phyloP scores from a whole-genome alignment of 179 eudicot species.

The Heliamphora pulchella region DNA sequence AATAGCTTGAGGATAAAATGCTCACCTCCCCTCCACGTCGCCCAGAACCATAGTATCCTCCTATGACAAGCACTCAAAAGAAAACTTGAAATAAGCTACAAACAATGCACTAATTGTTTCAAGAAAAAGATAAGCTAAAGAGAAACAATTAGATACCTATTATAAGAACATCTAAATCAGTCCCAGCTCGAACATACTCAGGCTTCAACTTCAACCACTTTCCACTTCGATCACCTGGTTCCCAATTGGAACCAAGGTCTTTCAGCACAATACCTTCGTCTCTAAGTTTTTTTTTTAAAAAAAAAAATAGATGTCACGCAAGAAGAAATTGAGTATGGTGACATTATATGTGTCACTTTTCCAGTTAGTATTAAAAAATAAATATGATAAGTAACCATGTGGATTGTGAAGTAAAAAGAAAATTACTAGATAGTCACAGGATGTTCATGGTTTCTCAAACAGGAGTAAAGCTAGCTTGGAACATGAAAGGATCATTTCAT shows the following conservation, averaged over 20 bases:
- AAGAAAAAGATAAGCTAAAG: background rate
- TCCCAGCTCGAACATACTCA: conserved; percentile 71
- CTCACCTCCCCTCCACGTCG: conserved; percentile 89
- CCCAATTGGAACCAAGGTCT: conserved; percentile 93
- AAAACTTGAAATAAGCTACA: conserved; percentile 7
- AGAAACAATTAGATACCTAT: conserved; percentile 36
- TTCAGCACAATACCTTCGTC: conserved; percentile 88
- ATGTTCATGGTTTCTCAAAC: background rate
- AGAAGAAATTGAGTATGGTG: conserved; percentile 5
- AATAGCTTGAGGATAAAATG: conserved; percentile 13
- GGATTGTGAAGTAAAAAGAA: background rate
- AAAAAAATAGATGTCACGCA: background rate
- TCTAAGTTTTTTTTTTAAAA: too few relatives aligned
- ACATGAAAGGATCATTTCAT: background rate
- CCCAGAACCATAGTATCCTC: conserved; percentile 98
- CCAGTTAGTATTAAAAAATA: background rate
- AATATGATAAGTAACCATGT: background rate
- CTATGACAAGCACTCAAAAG: conserved; percentile 27
- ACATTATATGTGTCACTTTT: background rate
- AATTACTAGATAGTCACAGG: background rate
- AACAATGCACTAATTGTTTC: background rate
- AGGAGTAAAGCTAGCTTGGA: background rate
- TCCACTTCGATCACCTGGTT: conserved; percentile 81
- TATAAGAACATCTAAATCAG: conserved; percentile 87
- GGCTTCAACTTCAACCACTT: conserved; percentile 97